Evolutionary conservation across 2,329 filamentous ascomycete genomes (phyloP).

Genomic region (Fusarium torreyae): DNA sequence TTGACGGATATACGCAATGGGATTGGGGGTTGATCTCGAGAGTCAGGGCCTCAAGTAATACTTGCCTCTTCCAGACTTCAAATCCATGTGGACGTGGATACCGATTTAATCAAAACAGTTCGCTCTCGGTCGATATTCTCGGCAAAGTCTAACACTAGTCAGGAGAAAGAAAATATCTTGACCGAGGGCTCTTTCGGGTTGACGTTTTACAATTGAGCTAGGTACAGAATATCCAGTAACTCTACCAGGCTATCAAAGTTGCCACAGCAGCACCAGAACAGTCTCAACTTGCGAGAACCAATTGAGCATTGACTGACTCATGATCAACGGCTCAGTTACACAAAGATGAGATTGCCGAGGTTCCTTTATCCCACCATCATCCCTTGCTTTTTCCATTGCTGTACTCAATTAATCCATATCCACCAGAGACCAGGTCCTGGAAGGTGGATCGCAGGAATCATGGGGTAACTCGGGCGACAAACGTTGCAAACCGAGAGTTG

Average conservation of each 20-base stretch:
- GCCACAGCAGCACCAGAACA: not conserved
- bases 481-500: conserved; percentile 24
- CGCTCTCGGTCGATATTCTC: conserved; percentile 45
- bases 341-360: not conserved
- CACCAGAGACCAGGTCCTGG: conserved; percentile 4
- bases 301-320: not conserved
- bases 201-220: conserved; percentile 1
- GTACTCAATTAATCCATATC: conserved; percentile 1
- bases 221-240: not conserved
- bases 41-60: conserved; percentile 19
- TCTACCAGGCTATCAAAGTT: not conserved
- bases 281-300: conserved; percentile 10
- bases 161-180: conserved; percentile 9
- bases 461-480: conserved; percentile 19
- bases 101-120: conserved; percentile 24
- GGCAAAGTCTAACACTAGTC: conserved; percentile 31
- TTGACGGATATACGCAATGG: conserved; percentile 38
- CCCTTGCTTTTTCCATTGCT: not conserved
- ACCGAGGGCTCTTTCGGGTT: conserved; percentile 37
- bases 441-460: conserved; percentile 29
- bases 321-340: not conserved
- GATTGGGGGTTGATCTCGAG: conserved; percentile 34
- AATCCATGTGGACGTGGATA: conserved; percentile 1
- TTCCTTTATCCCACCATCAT: not conserved
- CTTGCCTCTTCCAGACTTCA: conserved; percentile 8